Percentiles rank a stretch among this genome's conserved stretches.
phyloP scores from a whole-genome alignment of 352 stramenopile species.

The Globisporangium takayamanum region DNA sequence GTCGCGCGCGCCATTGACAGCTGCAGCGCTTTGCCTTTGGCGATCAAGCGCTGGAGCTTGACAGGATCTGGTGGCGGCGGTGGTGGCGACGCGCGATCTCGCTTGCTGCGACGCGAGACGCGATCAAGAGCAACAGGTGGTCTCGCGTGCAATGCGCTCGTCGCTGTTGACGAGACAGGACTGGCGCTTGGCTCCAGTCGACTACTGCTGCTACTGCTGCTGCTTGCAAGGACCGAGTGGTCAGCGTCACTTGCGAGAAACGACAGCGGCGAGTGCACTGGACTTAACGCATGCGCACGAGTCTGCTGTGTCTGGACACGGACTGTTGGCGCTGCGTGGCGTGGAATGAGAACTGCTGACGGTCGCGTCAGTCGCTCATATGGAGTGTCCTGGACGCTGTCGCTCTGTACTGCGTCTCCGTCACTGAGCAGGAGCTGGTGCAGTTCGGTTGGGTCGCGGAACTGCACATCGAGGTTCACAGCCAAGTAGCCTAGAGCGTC shows the following conservation, averaged over 20 bases:
- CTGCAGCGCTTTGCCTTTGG: slow-evolving; percentile 38
- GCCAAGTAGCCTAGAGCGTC: slow-evolving; percentile 20
- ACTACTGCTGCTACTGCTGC: too few relatives aligned
- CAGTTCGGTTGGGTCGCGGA: not conserved
- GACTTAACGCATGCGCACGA: too few relatives aligned
- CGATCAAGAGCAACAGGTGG: not conserved
- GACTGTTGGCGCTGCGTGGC: slow-evolving; percentile 1
- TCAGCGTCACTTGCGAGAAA: too few relatives aligned
- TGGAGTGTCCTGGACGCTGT: not conserved
- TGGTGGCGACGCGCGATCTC: not conserved
- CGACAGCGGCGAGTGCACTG: too few relatives aligned
- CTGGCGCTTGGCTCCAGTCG: too few relatives aligned
- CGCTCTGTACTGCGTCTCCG: too few relatives aligned
- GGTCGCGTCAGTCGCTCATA: not conserved
- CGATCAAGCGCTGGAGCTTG: slow-evolving; percentile 22
- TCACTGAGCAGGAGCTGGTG: not conserved
- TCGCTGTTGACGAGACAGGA: too few relatives aligned
- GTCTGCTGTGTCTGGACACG: slow-evolving; percentile 1
- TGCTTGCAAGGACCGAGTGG: too few relatives aligned
- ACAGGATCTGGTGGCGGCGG: not conserved
- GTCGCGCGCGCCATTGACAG: slow-evolving; percentile 40
- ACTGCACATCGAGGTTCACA: slow-evolving; percentile 17
- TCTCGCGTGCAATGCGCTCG: not conserved
- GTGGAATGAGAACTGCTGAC: slow-evolving; percentile 2
- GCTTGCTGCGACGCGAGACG: not conserved